These are phyloP conservation scores for Nectriaceae sp. DNA, from an alignment of 2,329 filamentous ascomycete species.

Conservation along the genomic window DNA sequence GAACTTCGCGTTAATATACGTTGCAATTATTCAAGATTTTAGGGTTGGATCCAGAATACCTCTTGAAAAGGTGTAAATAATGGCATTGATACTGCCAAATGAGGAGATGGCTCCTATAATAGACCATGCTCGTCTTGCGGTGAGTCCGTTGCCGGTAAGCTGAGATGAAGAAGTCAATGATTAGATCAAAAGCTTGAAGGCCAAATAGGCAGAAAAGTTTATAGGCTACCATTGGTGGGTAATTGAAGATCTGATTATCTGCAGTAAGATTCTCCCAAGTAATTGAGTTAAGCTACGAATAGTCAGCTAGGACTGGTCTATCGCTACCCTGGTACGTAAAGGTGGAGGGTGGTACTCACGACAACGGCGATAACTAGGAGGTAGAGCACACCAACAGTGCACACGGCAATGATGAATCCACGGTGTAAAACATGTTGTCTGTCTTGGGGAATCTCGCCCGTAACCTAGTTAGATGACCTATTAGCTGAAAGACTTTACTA, in stretches of 20 bases:
- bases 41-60: too few relatives aligned
- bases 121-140: neutral
- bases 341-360: conserved; percentile 3
- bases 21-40: too few relatives aligned
- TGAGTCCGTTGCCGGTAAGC: neutral
- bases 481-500: too few relatives aligned
- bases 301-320: too few relatives aligned
- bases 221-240: conserved; percentile 6
- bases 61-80: conserved; percentile 4
- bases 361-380: conserved; percentile 1
- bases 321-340: too few relatives aligned
- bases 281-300: too few relatives aligned
- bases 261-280: too few relatives aligned
- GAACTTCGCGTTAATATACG: too few relatives aligned
- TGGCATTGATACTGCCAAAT: conserved; percentile 5
- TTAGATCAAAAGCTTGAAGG: too few relatives aligned
- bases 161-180: too few relatives aligned
- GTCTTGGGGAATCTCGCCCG: conserved; percentile 1
- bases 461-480: neutral
- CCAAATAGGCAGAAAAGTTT: too few relatives aligned
- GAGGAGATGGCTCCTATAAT: conserved; percentile 3
- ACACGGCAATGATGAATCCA: conserved; percentile 1
- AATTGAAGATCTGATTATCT: neutral
- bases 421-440: neutral
- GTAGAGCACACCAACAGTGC: conserved; percentile 3